These are phyloP conservation scores for Helicocarpus griseus DNA, from an alignment of 2,329 filamentous ascomycete genomes.

Conservation along the genomic window DNA sequence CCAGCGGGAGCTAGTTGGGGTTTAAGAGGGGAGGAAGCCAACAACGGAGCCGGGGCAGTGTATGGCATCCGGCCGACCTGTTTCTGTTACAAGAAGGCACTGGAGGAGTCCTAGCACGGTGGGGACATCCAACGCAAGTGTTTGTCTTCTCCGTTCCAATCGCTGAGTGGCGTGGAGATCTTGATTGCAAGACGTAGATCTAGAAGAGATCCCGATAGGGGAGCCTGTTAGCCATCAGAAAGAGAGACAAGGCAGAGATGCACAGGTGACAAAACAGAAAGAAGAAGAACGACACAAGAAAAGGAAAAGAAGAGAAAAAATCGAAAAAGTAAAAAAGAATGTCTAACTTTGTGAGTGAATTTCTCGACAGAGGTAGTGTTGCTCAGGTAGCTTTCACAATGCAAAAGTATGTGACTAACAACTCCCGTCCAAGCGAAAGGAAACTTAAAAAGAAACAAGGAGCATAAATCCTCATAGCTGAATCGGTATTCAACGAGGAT, in stretches of 20 bases:
- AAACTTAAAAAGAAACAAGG: too few species aligned
- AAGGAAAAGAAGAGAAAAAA: neutral
- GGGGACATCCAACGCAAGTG: neutral
- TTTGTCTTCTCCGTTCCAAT: neutral
- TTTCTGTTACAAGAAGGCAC: conserved; percentile 7
- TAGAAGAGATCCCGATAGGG: neutral
- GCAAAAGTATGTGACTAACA: too few species aligned
- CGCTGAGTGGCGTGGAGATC: neutral
- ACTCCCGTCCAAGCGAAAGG: too few species aligned
- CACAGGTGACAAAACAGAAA: neutral
- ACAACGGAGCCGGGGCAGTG: conserved; percentile 44
- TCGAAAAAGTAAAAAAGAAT: too few species aligned
- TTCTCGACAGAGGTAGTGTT: too few species aligned
- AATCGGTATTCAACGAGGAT: neutral
- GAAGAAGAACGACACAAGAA: neutral
- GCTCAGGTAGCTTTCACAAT: too few species aligned
- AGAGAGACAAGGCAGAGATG: neutral
- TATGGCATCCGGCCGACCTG: conserved; percentile 40
- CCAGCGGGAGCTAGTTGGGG: conserved; percentile 43
- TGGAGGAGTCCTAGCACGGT: neutral
- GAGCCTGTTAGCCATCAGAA: neutral
- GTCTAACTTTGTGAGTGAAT: too few species aligned
- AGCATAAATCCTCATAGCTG: too few species aligned
- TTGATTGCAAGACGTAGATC: neutral
- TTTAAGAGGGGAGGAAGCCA: conserved; percentile 42